Evolutionary conservation across 352 stramenopile species (phyloP).

Genomic region (Globisporangium polare): DNA sequence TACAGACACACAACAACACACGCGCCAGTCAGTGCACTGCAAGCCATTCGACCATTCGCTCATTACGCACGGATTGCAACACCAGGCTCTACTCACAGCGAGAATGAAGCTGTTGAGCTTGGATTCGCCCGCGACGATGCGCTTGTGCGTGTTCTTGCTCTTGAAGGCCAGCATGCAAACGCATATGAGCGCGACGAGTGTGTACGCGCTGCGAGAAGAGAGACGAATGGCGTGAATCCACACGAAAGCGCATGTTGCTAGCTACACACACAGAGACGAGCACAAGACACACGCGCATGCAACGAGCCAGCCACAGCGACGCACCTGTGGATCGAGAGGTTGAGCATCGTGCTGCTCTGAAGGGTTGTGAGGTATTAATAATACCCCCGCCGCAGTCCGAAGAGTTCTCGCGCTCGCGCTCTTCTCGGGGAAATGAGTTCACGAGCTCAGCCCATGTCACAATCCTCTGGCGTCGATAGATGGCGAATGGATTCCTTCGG

Average conservation of each 20-base stretch:
- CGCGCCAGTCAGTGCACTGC: background rate
- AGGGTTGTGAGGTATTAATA: too few relatives aligned
- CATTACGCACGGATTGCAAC: too few relatives aligned
- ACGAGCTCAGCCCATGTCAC: too few relatives aligned
- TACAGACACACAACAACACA: too few relatives aligned
- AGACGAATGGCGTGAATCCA: background rate
- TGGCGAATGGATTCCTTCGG: too few relatives aligned
- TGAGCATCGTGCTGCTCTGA: background rate
- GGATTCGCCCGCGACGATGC: conserved; percentile 16
- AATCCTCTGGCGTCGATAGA: too few relatives aligned
- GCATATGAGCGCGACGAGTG: conserved; percentile 7
- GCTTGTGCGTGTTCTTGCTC: conserved; percentile 5
- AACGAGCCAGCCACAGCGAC: background rate
- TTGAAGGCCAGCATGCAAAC: conserved; percentile 6
- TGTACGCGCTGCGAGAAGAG: background rate
- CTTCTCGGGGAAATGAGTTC: background rate
- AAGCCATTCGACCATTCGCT: background rate
- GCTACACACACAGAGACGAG: background rate
- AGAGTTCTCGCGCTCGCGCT: too few relatives aligned
- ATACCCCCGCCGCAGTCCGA: too few relatives aligned
- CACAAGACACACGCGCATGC: background rate
- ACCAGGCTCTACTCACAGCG: conserved; percentile 2
- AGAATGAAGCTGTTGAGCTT: conserved; percentile 13
- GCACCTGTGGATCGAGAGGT: conserved; percentile 9
- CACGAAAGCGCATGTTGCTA: background rate